Percentiles rank a stretch among this genome's conserved stretches.
These are phyloP conservation scores for Pneumocystis murina DNA, from an alignment of 1,139 yeast species.

Conservation along the genomic window DNA sequence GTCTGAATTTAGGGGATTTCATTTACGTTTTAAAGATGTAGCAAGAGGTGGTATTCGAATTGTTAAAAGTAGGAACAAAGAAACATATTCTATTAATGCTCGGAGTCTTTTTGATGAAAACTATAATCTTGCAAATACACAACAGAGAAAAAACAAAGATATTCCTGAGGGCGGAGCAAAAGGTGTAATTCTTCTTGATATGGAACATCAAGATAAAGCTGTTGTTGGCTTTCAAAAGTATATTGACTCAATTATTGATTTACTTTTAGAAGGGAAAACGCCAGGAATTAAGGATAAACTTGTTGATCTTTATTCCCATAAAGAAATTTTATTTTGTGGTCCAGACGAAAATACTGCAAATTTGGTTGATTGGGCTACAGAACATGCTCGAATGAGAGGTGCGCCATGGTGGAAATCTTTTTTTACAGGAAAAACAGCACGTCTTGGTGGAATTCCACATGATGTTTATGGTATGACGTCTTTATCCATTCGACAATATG, in stretches of 20 bases:
- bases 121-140: conserved; percentile 89
- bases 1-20: conserved; percentile 94
- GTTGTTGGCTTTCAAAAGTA: conserved; percentile 82
- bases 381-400: conserved; percentile 81
- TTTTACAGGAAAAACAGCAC: conserved; percentile 88
- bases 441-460: conserved; percentile 93
- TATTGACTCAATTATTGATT: conserved; percentile 77
- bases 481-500: conserved; percentile 81
- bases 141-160: conserved; percentile 93
- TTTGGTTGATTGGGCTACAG: conserved; percentile 95
- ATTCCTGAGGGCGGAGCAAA: conserved; percentile 99
- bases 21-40: conserved; percentile 88
- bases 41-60: conserved; percentile 98
- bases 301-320: conserved; percentile 69
- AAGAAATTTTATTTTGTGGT: conserved; percentile 88
- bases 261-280: conserved; percentile 54
- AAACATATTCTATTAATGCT: conserved; percentile 73
- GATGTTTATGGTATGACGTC: conserved; percentile 98
- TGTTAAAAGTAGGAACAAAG: conserved; percentile 73
- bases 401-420: conserved; percentile 99
- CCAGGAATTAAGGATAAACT: conserved; percentile 73
- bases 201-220: conserved; percentile 64
- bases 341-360: conserved; percentile 98
- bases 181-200: conserved; percentile 80
- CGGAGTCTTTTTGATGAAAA: conserved; percentile 90